Evolutionary conservation across 805 yeast species (phyloP), one percentile per base, ranked within the genome.

Genomic region (Lipomyces spencermartinsiae): DNA sequence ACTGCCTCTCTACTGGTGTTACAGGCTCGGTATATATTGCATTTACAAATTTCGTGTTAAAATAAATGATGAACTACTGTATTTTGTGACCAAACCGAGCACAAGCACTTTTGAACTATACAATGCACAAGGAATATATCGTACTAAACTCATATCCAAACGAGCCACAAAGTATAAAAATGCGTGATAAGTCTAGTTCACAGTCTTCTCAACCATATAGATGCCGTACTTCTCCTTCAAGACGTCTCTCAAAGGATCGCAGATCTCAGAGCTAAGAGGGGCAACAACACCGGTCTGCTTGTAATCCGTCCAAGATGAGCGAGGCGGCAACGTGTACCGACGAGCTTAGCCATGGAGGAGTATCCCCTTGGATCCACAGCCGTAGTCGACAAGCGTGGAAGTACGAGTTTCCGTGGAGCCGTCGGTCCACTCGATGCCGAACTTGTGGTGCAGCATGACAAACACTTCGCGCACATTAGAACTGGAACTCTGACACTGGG

Each of bases 321-420:
- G 87, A 87, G 68, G 90, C 85, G 37, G 98, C 99, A 79, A 95
- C 97, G 99, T 72, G 93, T 94, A 84, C 99, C 99, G 65, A 95
- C 99, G 73, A 92, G 87, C 80, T 94, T 93, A 74, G 99, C 99
- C 99, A 95, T 95, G 46, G 98, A 93, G 54, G 97, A 90, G 88
- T 94, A 95, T 64, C 95, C 94, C 69, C 93, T 92, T 64, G 84
- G 83, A 74, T 86, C 88, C 83, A n/a, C n/a, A n/a, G n/a, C 99
- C 99, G 81, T 91, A 92, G 81, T 93, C 97, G 49, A 93, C 94
- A 78, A 95, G 84, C 68, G 99, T 95, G 25, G 98, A 91, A 67
- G 98, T 93, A 86, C 98, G 93, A 71, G 89, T 86, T 83, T 95
- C 98, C 65, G 85, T 86, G 73, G 87, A 80, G 74, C 98, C 98